Evolutionary conservation across 23 red algal species (phyloP).

Genomic region (Agarophyton chilense): DNA sequence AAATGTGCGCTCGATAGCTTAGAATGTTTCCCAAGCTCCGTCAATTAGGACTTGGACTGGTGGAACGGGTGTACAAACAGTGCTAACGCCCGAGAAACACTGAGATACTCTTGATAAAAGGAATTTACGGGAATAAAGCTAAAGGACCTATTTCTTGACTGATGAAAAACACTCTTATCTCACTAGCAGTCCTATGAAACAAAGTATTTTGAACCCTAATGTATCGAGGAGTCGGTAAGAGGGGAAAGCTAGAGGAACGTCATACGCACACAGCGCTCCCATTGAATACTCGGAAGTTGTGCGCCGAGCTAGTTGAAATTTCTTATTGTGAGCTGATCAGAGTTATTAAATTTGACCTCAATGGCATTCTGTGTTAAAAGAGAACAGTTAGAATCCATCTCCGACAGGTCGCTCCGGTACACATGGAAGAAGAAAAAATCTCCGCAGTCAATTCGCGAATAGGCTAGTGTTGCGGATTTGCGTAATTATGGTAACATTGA

Average conservation of each 20-base stretch:
- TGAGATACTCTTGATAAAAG: neutral
- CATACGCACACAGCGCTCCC: neutral
- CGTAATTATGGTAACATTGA: neutral
- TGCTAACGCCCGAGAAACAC: too few species aligned
- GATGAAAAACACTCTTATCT: conserved; percentile 19
- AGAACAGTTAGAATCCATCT: neutral
- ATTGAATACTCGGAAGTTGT: neutral
- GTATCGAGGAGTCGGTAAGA: neutral
- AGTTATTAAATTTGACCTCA: neutral
- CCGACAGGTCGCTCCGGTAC: neutral
- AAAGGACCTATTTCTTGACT: neutral
- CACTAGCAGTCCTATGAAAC: conserved; percentile 1
- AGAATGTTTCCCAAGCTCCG: too few species aligned
- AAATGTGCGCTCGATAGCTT: too few species aligned
- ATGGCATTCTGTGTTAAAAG: neutral
- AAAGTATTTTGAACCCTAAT: neutral
- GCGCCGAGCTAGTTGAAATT: neutral
- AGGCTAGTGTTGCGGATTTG: neutral
- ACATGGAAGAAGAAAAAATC: neutral
- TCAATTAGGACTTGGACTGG: too few species aligned
- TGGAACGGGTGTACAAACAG: too few species aligned
- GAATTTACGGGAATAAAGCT: neutral
- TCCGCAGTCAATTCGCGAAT: neutral
- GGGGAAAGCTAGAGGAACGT: neutral
- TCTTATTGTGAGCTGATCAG: conserved; percentile 5